Conservation (phyloP, 169 alveolate genomes). For the Fabrea salina region DNA sequence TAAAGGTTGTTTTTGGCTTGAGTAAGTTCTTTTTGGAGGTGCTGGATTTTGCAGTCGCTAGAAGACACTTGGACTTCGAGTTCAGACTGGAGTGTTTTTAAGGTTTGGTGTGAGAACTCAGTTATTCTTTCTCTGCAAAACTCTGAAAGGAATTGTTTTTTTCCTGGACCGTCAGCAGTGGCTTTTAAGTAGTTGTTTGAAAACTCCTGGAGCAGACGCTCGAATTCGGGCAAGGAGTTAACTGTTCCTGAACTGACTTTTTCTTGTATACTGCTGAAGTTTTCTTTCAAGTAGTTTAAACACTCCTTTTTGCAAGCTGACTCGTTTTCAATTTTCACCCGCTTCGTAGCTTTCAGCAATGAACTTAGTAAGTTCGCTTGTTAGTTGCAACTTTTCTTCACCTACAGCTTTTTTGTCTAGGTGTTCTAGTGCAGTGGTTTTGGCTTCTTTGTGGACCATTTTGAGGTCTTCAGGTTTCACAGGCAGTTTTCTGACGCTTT, state of each 20-base stretch:
- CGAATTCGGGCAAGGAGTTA: slow-evolving; percentile 53
- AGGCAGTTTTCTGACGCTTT: slow-evolving; percentile 3
- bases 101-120: not conserved
- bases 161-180: not conserved
- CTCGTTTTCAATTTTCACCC: slow-evolving; percentile 41
- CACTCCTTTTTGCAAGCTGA: slow-evolving; percentile 36
- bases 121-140: slow-evolving; percentile 9
- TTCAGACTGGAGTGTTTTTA: not conserved
- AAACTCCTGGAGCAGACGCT: slow-evolving; percentile 57
- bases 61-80: not conserved
- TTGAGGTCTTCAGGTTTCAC: slow-evolving; percentile 62
- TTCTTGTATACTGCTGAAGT: slow-evolving; percentile 43
- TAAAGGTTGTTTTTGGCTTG: not conserved
- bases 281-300: slow-evolving; percentile 21
- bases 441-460: slow-evolving; percentile 48
- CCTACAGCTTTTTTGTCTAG: slow-evolving; percentile 52
- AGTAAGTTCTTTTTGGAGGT: slow-evolving; percentile 1
- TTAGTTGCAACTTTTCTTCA: slow-evolving; percentile 28
- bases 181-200: not conserved
- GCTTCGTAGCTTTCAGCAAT: slow-evolving; percentile 35
- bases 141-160: not conserved
- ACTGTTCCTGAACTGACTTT: slow-evolving; percentile 58
- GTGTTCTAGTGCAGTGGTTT: slow-evolving; percentile 45
- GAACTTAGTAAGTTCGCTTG: slow-evolving; percentile 39
- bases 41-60: not conserved